Base-by-base conservation (phyloP, 2,329 filamentous ascomycete species). In the Colletotrichum echinochloae region DNA sequence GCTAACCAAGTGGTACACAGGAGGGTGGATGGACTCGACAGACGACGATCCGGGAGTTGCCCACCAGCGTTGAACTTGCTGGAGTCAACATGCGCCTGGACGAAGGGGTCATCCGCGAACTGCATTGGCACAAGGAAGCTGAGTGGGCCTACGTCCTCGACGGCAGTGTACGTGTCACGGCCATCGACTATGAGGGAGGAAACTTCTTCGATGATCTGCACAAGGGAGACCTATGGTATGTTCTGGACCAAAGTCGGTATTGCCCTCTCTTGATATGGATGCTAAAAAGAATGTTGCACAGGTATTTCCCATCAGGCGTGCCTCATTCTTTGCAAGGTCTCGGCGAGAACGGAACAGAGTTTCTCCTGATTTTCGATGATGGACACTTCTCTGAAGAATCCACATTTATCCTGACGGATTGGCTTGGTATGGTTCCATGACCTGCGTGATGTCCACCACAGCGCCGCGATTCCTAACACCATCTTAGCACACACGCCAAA, bases 41-140 rank as follows among this genome's bases (percentile, higher is more conserved):
- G 79, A 94, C 91, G 0, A 93, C 90, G 3, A 81, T 90, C 20
- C 86, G 89, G 39, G 90, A 92, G 79, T 84, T 93, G 3, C 85
- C 87, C 54, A 87, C 87, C 5, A 91, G 89, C 73, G 85, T 88
- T n/a, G 90, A 94, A 76, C 85, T 94, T 56, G 92, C 92, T 2
- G 89, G 90, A 46, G 92, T 94, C 65, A 93, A 94, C 78, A 94
- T 94, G 92, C 88, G 92, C n/a, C 87, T 94, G 1, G 91, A 91
- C 51, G 82, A 88, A 72, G 91, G 91, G 37, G 92, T 91, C 39
- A 93, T 93, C 74, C 90, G 92, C 33, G 92, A 94, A 78, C 84
- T 94, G 6, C 92, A 94, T 77, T 94, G 92, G 92, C 92, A 94
- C 83, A 93, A 92, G 74, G 90, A 93, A 78, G 91, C 91, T 35